Evolutionary conservation across 495 filamentous ascomycete genomes (phyloP), one percentile per base, ranked within the genome.

Genomic region (Penicillium flavigenum): DNA sequence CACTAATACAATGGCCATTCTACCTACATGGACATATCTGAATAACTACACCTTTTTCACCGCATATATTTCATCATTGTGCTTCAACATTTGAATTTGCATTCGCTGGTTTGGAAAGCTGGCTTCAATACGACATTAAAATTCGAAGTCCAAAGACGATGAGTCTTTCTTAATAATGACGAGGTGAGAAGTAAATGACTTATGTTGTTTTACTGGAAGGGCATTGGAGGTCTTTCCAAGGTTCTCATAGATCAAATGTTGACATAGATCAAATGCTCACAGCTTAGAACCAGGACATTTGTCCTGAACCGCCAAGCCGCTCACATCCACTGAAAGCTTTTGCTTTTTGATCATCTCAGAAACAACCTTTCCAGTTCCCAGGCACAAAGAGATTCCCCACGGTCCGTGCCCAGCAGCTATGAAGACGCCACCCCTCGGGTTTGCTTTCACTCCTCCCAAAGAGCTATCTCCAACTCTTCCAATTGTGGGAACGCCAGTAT

Each of bases 381-480:
- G 63, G 47, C 77, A 76, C 62, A 84, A 56, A 38, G 76, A 78
- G 19, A 89, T 88, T 0, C 87, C 87, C 87, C 86, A 89, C 11
- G 87, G 83, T 2, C 87, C 87, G 74, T 92, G 89, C 0, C 90
- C 90, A 9, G 87, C 73, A 1, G 85, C 85, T 20, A 92, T 63
- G 64, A 83, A 91, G 10, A 94, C 85, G 1, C 88, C 87, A 0
- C 86, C 86, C 7, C 45, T 66, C 3, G 61, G 63, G 1, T 62
- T 60, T 24, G 76, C 72, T 53, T 68, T 76, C 22, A 83, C 69
- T 44, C 70, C 60, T 5, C 85, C 87, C 19, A 90, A 71, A 31
- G 78, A 69, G 27, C 63, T 59, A 49, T 88, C 83, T 5, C 72
- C 63, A 1, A 92, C 69, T 24, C 81, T 71, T 6, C 72, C 68